These are phyloP conservation scores for Wickerhamomyces canadensis DNA, from an alignment of 805 yeast species.

Conservation along the genomic window DNA sequence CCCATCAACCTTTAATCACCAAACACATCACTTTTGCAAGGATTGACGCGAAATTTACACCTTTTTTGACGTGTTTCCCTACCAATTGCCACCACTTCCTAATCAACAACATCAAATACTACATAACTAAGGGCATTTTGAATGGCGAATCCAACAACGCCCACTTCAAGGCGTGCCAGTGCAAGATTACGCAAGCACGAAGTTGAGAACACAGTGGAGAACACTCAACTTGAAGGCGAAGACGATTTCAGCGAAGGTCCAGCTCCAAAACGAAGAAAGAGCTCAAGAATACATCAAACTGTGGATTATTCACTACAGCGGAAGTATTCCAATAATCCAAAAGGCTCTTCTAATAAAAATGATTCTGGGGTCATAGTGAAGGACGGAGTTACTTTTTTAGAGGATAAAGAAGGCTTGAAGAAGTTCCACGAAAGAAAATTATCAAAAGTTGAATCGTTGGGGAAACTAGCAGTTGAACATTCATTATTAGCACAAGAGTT, in stretches of 20 bases:
- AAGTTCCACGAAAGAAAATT: not conserved
- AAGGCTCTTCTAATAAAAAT: too few species aligned
- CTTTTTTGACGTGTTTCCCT: too few species aligned
- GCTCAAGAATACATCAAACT: conserved; percentile 6
- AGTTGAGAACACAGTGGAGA: not conserved
- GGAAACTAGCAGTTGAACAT: conserved; percentile 39
- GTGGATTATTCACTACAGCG: conserved; percentile 8
- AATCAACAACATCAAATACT: not conserved
- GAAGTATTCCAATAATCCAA: conserved; percentile 1
- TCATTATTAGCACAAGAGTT: conserved; percentile 51
- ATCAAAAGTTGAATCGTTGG: conserved; percentile 29
- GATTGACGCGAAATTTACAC: too few species aligned
- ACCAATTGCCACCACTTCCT: too few species aligned
- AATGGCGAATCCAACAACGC: conserved; percentile 1
- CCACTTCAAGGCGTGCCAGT: conserved; percentile 3
- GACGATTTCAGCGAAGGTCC: not conserved
- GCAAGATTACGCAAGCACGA: conserved; percentile 5
- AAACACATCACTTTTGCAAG: too few species aligned
- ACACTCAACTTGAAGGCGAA: not conserved
- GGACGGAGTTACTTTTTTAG: conserved; percentile 1
- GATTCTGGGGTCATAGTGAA: too few species aligned
- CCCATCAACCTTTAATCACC: too few species aligned
- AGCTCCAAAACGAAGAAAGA: conserved; percentile 5
- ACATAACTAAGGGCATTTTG: not conserved
- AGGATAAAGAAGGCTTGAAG: conserved; percentile 3